Conservation (phyloP, 2,329 filamentous ascomycete species). For the Pestalotiopsis sp. region DNA sequence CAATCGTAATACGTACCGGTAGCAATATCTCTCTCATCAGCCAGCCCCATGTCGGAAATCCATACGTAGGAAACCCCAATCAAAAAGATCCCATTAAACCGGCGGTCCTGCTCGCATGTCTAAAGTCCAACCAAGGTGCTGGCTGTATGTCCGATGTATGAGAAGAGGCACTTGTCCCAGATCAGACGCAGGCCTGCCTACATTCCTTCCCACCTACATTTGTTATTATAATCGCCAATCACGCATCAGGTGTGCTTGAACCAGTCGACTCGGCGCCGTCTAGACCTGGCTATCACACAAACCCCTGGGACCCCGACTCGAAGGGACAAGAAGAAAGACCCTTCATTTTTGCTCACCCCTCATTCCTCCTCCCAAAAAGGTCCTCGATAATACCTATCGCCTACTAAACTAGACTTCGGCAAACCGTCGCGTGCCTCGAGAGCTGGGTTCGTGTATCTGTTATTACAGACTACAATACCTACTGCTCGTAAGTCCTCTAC, state of each 20-base stretch:
- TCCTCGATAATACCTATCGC: not conserved
- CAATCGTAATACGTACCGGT: not conserved
- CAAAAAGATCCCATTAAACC: constrained; percentile 2
- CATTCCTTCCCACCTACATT: not conserved
- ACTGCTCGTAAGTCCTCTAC: not conserved
- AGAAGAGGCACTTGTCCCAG: not conserved
- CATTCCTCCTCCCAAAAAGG: not conserved
- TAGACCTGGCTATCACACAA: constrained; percentile 6
- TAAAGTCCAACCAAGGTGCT: not conserved
- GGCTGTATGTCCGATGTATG: not conserved
- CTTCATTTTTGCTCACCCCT: constrained; percentile 1
- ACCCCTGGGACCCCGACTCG: constrained; percentile 6
- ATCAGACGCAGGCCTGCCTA: not conserved
- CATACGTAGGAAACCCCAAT: not conserved
- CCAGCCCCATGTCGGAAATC: not conserved
- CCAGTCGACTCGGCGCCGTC: constrained; percentile 6
- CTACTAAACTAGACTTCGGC: not conserved
- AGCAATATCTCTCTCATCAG: not conserved
- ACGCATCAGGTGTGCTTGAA: not conserved
- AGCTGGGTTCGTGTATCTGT: not conserved
- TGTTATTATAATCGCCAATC: no score
- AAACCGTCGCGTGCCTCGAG: not conserved
- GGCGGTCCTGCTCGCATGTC: not conserved
- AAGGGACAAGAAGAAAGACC: not conserved
- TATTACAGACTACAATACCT: not conserved